Evolutionary conservation across 257 asterid species (phyloP).

Genomic region (Solanum microdontum): DNA sequence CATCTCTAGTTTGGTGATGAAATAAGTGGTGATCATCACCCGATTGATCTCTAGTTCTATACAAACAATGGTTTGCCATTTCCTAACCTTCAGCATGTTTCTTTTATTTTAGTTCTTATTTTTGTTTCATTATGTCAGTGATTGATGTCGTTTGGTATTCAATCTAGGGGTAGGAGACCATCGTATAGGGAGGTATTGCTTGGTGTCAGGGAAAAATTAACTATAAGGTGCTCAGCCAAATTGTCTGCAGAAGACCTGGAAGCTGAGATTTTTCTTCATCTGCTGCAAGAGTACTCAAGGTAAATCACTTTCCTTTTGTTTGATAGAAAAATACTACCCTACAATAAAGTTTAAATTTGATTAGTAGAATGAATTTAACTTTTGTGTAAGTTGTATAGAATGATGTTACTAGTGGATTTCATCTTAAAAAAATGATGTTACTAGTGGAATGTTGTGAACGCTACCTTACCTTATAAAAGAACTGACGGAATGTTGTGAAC

Average conservation of each 20-base stretch:
- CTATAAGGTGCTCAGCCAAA: constrained; percentile 70
- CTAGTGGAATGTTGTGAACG: background rate
- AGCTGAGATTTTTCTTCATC: constrained; percentile 84
- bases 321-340: background rate
- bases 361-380: background rate
- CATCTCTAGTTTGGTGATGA: background rate
- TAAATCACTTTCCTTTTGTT: constrained; percentile 2
- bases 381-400: background rate
- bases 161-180: constrained; percentile 90
- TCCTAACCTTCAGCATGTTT: background rate
- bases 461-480: background rate
- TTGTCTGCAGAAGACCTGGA: constrained; percentile 78
- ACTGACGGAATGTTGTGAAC: background rate
- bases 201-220: constrained; percentile 60
- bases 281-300: constrained; percentile 81
- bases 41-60: background rate
- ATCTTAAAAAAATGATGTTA: background rate
- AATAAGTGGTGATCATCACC: background rate
- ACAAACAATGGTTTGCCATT: background rate
- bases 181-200: constrained; percentile 76
- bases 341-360: background rate
- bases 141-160: background rate
- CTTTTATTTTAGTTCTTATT: background rate
- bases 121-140: background rate
- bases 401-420: background rate